Base-by-base conservation (phyloP, 495 filamentous ascomycete species). In the Melanomma pulvis-pyrius region DNA sequence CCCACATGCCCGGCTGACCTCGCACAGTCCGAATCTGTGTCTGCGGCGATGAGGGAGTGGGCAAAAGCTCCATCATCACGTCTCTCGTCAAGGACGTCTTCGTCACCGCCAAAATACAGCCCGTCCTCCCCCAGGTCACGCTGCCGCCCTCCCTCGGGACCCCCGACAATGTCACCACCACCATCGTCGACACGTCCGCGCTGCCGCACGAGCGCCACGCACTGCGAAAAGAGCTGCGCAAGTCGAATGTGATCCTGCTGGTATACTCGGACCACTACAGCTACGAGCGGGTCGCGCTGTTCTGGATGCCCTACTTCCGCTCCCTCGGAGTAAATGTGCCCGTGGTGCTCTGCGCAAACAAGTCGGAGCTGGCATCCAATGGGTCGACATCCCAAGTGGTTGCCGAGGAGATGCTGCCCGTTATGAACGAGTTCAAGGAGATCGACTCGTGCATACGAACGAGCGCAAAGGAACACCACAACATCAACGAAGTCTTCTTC, bases 211-310 rank as follows among this genome's bases (percentile, higher is more conserved):
- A 98, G 71, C 86, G 93, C 53, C 88, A 86, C 62, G 91, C 88
- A 19, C 80, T 98, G 54, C 87, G 92, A 30, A 93, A 93, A 70
- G 96, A 98, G 76, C 93, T 98, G 51, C 88, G 96, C 47, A 96
- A 97, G 74, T 92, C 89, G 68, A 98, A 97, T 74, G 93, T 97
- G 53, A 98, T 98, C 59, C 81, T 97, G n/a, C 84, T 98, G 15
- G 93, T 98, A 32, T 98, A 98, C 74, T 92, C 92, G 55, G 96
- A 98, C 74, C 92, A 97, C 74, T 98, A 98, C 76, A 97, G 93
- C 82, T 98, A 98, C 83, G 96, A 98, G 70, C 86, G 94, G 25
- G 93, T 98, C 19, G 94, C 94, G 17, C 79, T 98, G 19, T 98
- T 97, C 76, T 98, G 94, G 94, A 88, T 96, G 80, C 94, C 94